Evolutionary conservation across 129 eudicot genomes (phyloP).

Genomic region (Solidago caesia): DNA sequence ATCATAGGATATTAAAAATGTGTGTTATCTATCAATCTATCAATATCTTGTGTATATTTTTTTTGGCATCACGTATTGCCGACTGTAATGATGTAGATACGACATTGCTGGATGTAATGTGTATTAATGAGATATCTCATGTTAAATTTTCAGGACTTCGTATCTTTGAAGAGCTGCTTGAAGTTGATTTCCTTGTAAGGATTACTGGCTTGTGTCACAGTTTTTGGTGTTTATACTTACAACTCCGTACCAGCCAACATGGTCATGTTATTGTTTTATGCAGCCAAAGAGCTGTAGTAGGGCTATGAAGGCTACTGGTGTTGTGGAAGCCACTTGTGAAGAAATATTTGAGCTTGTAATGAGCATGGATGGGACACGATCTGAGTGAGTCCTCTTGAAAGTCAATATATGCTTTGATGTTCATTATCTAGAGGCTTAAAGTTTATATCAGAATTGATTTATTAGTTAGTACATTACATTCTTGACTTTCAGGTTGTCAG

Average conservation of each 20-base stretch:
- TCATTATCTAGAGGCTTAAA: neutral
- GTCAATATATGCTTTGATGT: neutral
- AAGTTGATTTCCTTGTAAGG: slow-evolving; percentile 92
- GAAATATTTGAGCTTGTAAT: slow-evolving; percentile 95
- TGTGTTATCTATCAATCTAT: too few relatives aligned
- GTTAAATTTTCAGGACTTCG: slow-evolving; percentile 70
- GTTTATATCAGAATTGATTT: neutral
- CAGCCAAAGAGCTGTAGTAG: slow-evolving; percentile 99
- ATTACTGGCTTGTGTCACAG: neutral
- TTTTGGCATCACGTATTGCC: too few relatives aligned
- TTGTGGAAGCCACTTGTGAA: slow-evolving; percentile 97
- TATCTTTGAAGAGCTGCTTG: slow-evolving; percentile 97
- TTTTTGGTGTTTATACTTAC: slow-evolving; percentile 6
- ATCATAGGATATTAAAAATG: too few relatives aligned
- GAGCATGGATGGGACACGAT: slow-evolving; percentile 99
- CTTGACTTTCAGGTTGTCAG: slow-evolving; percentile 1
- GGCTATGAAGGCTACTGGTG: slow-evolving; percentile 99
- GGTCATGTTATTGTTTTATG: slow-evolving; percentile 20
- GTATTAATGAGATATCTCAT: slow-evolving; percentile 21
- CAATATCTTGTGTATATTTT: too few relatives aligned
- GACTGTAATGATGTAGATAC: neutral
- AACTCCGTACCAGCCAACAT: slow-evolving; percentile 4
- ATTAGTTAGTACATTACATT: neutral
- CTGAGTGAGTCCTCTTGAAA: slow-evolving; percentile 55
- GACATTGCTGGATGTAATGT: slow-evolving; percentile 19